Base-by-base conservation (phyloP, 805 yeast species). In the Wickerhamomyces sydowiorum region DNA sequence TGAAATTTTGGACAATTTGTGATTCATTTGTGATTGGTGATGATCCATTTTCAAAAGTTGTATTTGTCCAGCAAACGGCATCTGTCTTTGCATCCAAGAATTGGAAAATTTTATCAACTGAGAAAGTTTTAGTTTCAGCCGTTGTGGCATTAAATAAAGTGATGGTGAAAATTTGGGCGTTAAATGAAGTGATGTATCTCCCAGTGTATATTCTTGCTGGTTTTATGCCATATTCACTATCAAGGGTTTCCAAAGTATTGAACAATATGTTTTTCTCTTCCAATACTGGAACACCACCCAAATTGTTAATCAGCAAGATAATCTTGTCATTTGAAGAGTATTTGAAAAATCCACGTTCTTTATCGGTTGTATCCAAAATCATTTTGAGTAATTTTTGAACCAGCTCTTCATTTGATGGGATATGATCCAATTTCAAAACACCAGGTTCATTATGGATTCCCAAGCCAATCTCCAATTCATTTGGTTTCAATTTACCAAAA, bases 141-240 rank as follows among this genome's bases (percentile, higher is more conserved):
- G 35, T 32, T 32, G 35, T 32, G 4, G 23, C 35, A 32, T 32
- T 32, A 9, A 32, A 32, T 13, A 32, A 20, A 12, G 35, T 19
- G 14, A 32, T 32, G 14, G 35, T 32, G 24, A 32, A 32, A 32
- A 32, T 32, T 32, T 32, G 35, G 20, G 35, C 35, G 20, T 32
- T 32, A 9, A 32, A 32, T 7, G 35, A 32, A 4, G 35, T 32
- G 5, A 32, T 20, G 19, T 9, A 32, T 19, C 23, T 32, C 20
- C 35, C 35, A 7, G 35, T 32, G 15, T 32, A 32, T 3, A 32
- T 9, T 32, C 35, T 32, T 19, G 9, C 8, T 15, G 35, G 35
- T 20, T 19, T 32, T n/a, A 32, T 32, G 14, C 15, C 10, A 20
- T 32, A 32, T 20, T 32, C 4, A 7, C 4, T 9, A n/a, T 32